phyloP scores from a whole-genome alignment of 2,329 filamentous ascomycete genomes.

The Phoma herbarum region DNA sequence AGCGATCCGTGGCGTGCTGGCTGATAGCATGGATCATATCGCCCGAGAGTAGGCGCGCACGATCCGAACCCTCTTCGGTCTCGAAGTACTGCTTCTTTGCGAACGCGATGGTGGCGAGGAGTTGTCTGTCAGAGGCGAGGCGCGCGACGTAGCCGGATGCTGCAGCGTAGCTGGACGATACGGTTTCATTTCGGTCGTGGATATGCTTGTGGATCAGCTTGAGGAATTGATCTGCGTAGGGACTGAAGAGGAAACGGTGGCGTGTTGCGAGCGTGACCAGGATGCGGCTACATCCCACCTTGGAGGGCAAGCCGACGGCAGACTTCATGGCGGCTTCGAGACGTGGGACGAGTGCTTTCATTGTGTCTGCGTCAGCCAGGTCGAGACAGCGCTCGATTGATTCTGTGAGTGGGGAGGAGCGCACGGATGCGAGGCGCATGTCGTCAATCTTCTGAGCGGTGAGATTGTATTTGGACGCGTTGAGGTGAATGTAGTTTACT shows the following conservation, averaged over 20 bases:
- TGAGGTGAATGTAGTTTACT: slow-evolving; percentile 92
- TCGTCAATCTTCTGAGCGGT: slow-evolving; percentile 92
- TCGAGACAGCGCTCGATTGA: slow-evolving; percentile 90
- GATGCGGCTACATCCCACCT: slow-evolving; percentile 88
- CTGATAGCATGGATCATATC: slow-evolving; percentile 85
- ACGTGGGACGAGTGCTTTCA: slow-evolving; percentile 74
- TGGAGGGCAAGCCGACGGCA: slow-evolving; percentile 90
- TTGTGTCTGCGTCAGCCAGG: slow-evolving; percentile 78
- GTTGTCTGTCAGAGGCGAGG: slow-evolving; percentile 66
- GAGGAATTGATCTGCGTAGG: slow-evolving; percentile 78
- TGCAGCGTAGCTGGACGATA: slow-evolving; percentile 86
- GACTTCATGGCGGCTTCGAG: slow-evolving; percentile 83
- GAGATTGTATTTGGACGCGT: slow-evolving; percentile 82
- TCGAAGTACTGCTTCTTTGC: slow-evolving; percentile 78
- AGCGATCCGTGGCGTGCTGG: slow-evolving; percentile 88
- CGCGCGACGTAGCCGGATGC: slow-evolving; percentile 85
- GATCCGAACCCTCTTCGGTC: slow-evolving; percentile 78
- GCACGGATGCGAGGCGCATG: slow-evolving; percentile 80
- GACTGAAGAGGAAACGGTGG: slow-evolving; percentile 76
- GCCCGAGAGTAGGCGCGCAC: slow-evolving; percentile 75
- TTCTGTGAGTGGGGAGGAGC: slow-evolving; percentile 88
- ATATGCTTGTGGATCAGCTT: slow-evolving; percentile 81
- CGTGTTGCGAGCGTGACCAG: slow-evolving; percentile 85
- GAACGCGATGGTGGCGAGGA: slow-evolving; percentile 64
- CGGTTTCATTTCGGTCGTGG: slow-evolving; percentile 92